Percentiles rank a stretch among this genome's conserved stretches.
phyloP scores from a whole-genome alignment of 208 protist genomes.

The Wallacemonas sp. region DNA sequence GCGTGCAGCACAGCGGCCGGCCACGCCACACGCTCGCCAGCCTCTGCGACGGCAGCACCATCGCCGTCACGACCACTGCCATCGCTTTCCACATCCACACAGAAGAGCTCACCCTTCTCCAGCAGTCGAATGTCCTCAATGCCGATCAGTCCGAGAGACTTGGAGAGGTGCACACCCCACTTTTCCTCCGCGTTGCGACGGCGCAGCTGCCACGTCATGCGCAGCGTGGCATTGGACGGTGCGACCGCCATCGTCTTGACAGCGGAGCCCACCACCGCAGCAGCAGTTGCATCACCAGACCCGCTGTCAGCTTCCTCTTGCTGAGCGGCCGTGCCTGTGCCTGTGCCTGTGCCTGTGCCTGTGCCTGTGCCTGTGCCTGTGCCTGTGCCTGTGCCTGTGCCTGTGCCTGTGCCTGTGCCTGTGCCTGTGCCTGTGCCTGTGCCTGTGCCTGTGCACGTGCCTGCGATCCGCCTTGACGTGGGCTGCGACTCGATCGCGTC shows the following conservation, averaged over 20 bases:
- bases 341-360: no score
- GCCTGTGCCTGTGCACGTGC: no score
- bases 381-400: no score
- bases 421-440: no score
- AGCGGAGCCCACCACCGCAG: background rate
- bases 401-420: no score
- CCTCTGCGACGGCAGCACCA: no score
- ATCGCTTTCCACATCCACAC: no score
- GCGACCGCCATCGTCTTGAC: background rate
- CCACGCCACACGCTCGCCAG: conserved; percentile 18
- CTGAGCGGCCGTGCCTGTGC: no score
- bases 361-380: no score
- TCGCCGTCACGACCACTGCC: no score
- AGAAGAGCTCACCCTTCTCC: conserved; percentile 6
- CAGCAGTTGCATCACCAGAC: background rate
- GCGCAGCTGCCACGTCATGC: conserved; percentile 46
- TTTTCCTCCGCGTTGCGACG: conserved; percentile 45
- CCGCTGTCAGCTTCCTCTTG: background rate
- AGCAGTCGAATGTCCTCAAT: conserved; percentile 45
- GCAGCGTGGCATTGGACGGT: conserved; percentile 11
- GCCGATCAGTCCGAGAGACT: conserved; percentile 43
- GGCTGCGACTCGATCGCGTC: no score
- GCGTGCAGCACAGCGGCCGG: background rate
- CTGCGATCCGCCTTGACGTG: no score
- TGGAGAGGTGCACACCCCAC: conserved; percentile 73